Evolutionary conservation across 2,329 filamentous ascomycete species (phyloP), one percentile per base, ranked within the genome.

Genomic region (Sarocladiaceae sp.): DNA sequence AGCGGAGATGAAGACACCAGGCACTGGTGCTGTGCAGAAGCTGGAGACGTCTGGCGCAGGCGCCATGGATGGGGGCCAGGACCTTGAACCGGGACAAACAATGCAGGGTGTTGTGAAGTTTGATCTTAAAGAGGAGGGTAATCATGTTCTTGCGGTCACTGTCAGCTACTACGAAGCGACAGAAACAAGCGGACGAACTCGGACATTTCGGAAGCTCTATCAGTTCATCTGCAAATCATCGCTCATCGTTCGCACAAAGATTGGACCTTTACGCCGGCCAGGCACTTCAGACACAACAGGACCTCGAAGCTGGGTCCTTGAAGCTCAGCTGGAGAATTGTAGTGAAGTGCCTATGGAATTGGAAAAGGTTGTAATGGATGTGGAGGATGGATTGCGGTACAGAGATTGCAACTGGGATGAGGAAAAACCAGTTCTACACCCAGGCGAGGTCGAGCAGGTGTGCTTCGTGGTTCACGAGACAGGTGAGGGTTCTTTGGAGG

Each of bases 311-410:
- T 96, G 90, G 80, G 84, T 90, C 13, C 76, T 99, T 48, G 94
- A 99, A 69, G 94, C 93, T 23, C 94, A 99, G 72, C 71, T 99
- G 54, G 94, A 99, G 74, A 99, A 97, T 68, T 88, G 92, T 64
- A 90, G 90, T 44, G 92, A 97, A 65, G 85, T 86, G 40, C 76
- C 84, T 4, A 87, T 97, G 58, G 82, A 88, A 63, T 77, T 99
- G 50, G 89, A 96, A 69, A 74, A 73, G 55, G 80, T 84, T 26
- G 70, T 71, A 28, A 66, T 86, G 53, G 76, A 83, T 51, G 69
- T 79, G 6, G 78, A 77, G 56, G 60, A 69, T 1, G 78, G 79
- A 3, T 65, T 84, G 49, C 28, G 61, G 42, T 80, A 75, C 58
- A 69, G 69, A 35, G 79, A 80, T 54, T 78, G 79, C 57, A 85